phyloP scores from a whole-genome alignment of 345 rosid genomes.

The Geranium brycei region DNA sequence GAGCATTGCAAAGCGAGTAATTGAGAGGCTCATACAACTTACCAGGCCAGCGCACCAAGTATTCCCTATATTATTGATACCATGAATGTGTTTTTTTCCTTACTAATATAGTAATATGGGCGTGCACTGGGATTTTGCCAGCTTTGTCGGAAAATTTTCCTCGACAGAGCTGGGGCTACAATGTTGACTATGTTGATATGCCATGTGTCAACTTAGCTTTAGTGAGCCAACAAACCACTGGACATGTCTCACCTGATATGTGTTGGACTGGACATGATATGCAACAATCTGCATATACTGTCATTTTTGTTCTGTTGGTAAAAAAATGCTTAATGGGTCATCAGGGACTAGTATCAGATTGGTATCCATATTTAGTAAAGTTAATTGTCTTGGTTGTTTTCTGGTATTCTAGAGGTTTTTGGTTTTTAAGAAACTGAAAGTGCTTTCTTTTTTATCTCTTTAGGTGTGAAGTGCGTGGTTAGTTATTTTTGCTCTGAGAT shows the following conservation, averaged over 20 bases:
- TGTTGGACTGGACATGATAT: too few relatives aligned
- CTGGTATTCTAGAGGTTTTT: too few relatives aligned
- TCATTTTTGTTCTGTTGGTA: too few relatives aligned
- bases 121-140: neutral
- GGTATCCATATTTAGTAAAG: too few relatives aligned
- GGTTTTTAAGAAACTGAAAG: neutral
- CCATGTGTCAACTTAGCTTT: neutral
- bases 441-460: neutral
- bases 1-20: conserved; percentile 52
- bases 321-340: too few relatives aligned
- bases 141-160: neutral
- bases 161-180: neutral
- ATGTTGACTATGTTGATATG: neutral
- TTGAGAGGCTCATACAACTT: conserved; percentile 65
- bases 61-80: conserved; percentile 11
- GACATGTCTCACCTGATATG: too few relatives aligned
- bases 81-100: conserved; percentile 1
- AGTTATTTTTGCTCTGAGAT: neutral
- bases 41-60: conserved; percentile 70
- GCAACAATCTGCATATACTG: too few relatives aligned
- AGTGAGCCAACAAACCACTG: neutral
- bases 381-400: too few relatives aligned
- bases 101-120: neutral
- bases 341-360: too few relatives aligned
- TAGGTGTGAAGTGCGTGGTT: neutral